Base-by-base conservation (phyloP, 768 basidiomycete species). In the Russula ochroleuca region DNA sequence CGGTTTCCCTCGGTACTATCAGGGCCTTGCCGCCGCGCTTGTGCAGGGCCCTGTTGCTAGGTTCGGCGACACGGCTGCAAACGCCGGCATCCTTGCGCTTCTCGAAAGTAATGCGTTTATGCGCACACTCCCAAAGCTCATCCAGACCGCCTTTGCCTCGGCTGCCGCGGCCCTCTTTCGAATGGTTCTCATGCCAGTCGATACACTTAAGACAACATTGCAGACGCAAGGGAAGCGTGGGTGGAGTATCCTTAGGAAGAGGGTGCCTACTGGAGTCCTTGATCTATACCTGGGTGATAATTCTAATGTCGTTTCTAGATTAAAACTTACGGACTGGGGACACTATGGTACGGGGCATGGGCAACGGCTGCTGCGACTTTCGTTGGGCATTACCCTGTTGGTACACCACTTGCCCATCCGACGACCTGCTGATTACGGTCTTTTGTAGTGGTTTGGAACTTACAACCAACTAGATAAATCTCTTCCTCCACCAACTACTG, bases 1-100 rank as follows among this genome's bases (percentile, higher is more conserved):
- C 15, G 92, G 92, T 10, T 88, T 82, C 78, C 77, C 81, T 41
- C 83, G 95, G 48, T 97, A 89, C 74, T 98, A 97, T 74, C 87
- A 91, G 67, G 96, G 96, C 7, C 81, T 98, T 40, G 70, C 74
- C 0, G 90, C 94, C 0, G 96, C 95, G 1, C 84, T 95, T 61
- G 68, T 98, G 56, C 95, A 92, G 75, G 95, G 88, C 49, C 89
- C 89, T 0, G 78, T 88, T 10, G 79, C 89, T 5, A 85, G 96
- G 14, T 98, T 98, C 72, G 94, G 94, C 0, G 96, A 98, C 74
- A 98, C 96, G 2, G 93, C 93, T 1, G 92, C 95, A 23, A 97
- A 98, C 72, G 92, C 83, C 0, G 95, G 94, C 10, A 93, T 97
- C 63, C 80, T 96, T 23, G 94, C 93, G 1, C 79, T 98, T 2